Evolutionary conservation across 2,329 filamentous ascomycete species (phyloP).

Genomic region (Albophoma yamanashiensis): DNA sequence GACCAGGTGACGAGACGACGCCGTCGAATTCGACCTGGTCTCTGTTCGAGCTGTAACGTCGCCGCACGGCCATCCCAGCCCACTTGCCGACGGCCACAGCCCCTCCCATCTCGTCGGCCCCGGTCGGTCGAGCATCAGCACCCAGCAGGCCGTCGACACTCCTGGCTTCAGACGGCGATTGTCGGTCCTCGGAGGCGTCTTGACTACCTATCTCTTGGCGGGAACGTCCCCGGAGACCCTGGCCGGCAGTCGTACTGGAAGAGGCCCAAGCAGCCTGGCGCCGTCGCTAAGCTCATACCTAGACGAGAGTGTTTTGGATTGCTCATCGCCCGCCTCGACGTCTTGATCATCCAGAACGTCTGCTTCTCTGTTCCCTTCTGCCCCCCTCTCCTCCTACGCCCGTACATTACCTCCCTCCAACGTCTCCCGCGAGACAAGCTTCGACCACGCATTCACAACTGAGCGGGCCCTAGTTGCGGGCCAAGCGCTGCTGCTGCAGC

Average conservation of each 20-base stretch:
- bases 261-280: background rate
- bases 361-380: background rate
- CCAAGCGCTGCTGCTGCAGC: background rate
- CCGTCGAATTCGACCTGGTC: background rate
- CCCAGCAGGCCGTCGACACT: background rate
- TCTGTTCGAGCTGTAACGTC: background rate
- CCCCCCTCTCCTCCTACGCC: background rate
- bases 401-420: background rate
- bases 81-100: background rate
- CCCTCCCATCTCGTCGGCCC: background rate
- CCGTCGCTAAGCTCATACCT: background rate
- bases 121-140: background rate
- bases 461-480: background rate
- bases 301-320: background rate
- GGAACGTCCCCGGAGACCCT: background rate
- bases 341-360: background rate
- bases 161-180: background rate
- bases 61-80: background rate
- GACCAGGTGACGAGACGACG: background rate
- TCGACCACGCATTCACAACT: background rate
- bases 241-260: background rate
- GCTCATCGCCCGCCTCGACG: background rate
- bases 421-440: background rate
- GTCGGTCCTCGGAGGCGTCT: background rate
- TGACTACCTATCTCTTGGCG: background rate